These are phyloP conservation scores for Priceomyces fermenticarens DNA, from an alignment of 805 yeast species.

Conservation along the genomic window DNA sequence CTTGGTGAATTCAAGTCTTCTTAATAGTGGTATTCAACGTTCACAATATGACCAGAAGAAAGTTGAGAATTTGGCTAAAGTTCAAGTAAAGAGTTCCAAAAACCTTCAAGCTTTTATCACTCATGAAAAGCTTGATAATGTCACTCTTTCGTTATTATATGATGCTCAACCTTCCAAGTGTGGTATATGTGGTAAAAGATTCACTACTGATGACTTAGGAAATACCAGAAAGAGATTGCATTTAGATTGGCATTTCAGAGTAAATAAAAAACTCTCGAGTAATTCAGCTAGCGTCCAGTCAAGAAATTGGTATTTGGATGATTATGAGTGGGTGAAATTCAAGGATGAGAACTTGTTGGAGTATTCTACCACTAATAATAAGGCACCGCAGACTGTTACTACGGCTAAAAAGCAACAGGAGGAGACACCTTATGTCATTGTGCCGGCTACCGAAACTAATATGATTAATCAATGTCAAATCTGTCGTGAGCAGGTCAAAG, in stretches of 20 bases:
- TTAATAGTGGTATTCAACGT: conserved; percentile 14
- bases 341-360: conserved; percentile 57
- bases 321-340: conserved; percentile 68
- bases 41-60: conserved; percentile 35
- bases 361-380: conserved; percentile 18
- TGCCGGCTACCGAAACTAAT: conserved; percentile 61
- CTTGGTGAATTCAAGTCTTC: conserved; percentile 13
- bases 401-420: conserved; percentile 1
- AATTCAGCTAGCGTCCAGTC: conserved; percentile 52
- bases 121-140: conserved; percentile 29
- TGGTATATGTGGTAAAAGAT: conserved; percentile 86
- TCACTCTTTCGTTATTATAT: conserved; percentile 44
- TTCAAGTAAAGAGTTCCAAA: conserved; percentile 12
- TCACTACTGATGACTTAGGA: conserved; percentile 59
- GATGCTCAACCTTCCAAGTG: conserved; percentile 75
- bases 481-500: conserved; percentile 42
- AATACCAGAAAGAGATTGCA: conserved; percentile 56
- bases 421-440: conserved; percentile 47
- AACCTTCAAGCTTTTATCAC: conserved; percentile 37
- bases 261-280: conserved; percentile 63
- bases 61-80: conserved; percentile 27
- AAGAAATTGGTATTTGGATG: conserved; percentile 78
- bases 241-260: conserved; percentile 94
- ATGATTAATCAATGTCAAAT: conserved; percentile 45
- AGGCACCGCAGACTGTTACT: conserved; percentile 1